Base-by-base conservation (phyloP, 345 rosid genomes). In the Linum tenue region DNA sequence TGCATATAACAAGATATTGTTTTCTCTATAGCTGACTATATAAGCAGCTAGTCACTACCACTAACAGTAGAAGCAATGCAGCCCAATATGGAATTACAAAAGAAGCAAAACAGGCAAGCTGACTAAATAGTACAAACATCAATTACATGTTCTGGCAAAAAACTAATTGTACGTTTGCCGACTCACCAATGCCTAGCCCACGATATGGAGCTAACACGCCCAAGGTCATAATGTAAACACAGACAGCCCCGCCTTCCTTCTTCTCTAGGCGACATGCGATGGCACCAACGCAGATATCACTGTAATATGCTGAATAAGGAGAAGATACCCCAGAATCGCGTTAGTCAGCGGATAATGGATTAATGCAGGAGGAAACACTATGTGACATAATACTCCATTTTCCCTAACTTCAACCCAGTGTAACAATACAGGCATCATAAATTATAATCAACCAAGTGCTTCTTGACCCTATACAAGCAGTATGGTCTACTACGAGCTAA, bases 131-230 rank as follows among this genome's bases (percentile, higher is more conserved):
- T 39, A 38, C 61, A n/a, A 40, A 10, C 60, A 67, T 35, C 61
- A 17, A 41, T 41, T 41, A 41, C 31, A 22, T 4, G 44, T 8
- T 41, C 5, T 41, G 9, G 44, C 5, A 8, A 41, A 41, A 65
- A 65, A 39, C 51, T 65, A 51, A 17, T 16, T 41, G 44, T 36
- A 9, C 44, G 37, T 43, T 35, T 1, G 51, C 3, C n/a, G 43
- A 78, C 92, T 85, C 70, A 94, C 97, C 99, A 63, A 94, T 83
- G 63, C 99, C 97, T 44, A 90, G 76, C 38, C 97, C 95, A 10
- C 96, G 92, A 78, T 94, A 94, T 41, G 97, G 97, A 36, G 97
- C 96, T 74, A 94, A 82, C 55, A 94, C 97, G 73, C 97, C 99
- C 67, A 94, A 75, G 17, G 99, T 94, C 99, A 94, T 94, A 81